phyloP scores from a whole-genome alignment of 2,329 filamentous ascomycete species.

The Sporothrix pseudoabietina region DNA sequence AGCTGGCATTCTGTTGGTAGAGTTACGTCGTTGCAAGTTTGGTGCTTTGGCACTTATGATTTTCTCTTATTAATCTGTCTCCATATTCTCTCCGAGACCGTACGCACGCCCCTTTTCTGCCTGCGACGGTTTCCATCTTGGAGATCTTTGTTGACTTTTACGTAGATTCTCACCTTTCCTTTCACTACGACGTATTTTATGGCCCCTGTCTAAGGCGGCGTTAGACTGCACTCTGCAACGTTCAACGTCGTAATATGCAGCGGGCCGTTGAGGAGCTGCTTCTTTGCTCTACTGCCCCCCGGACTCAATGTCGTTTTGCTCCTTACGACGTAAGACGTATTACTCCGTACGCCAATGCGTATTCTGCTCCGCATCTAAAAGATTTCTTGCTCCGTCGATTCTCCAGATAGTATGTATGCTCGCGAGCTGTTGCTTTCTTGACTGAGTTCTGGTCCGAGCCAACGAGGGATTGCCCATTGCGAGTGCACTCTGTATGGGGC shows the following conservation, averaged over 20 bases:
- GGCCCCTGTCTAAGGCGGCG: neutral
- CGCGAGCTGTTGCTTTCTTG: neutral
- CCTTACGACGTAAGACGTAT: neutral
- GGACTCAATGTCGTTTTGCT: neutral
- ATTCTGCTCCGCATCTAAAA: neutral
- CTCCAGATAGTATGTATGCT: neutral
- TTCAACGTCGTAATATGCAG: constrained; percentile 5
- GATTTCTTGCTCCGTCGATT: neutral
- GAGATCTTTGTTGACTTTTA: neutral
- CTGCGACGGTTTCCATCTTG: neutral
- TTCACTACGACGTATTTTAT: neutral
- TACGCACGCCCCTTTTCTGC: neutral
- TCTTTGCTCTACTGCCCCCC: neutral
- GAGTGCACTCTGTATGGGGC: neutral
- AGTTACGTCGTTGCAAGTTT: neutral
- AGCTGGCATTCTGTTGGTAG: neutral
- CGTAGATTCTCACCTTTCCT: neutral
- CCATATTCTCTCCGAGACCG: constrained; percentile 7
- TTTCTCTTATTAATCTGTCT: neutral
- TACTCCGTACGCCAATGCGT: neutral
- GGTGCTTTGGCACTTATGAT: neutral
- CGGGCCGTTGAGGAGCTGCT: neutral
- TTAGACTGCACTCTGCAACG: neutral
- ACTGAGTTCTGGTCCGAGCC: neutral
- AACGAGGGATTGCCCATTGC: neutral